Conservation (phyloP, 371 early-diverging fungal genomes). For the Funneliformis caledonium region DNA sequence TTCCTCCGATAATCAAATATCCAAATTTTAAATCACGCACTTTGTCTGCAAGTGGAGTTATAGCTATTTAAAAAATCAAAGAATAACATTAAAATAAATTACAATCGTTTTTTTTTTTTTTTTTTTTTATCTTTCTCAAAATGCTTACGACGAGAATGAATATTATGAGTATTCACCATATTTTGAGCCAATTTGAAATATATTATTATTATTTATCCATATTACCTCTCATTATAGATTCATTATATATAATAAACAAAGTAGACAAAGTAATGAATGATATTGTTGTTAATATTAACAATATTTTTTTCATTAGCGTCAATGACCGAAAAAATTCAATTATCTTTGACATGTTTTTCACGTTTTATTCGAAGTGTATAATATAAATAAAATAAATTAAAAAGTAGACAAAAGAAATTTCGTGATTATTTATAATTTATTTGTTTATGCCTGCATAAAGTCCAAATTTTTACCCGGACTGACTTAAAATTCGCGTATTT, state of each 20-base stretch:
- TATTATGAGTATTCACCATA: too few species aligned
- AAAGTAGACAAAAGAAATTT: too few species aligned
- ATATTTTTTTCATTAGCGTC: not conserved
- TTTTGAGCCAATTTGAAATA: too few species aligned
- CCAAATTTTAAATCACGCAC: slow-evolving; percentile 4
- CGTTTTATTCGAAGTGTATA: too few species aligned
- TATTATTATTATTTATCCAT: not conserved
- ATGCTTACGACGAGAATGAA: not conserved
- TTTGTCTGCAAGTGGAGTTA: slow-evolving; percentile 1
- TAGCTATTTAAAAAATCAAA: not conserved
- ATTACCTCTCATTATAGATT: slow-evolving; percentile 25
- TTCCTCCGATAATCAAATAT: slow-evolving; percentile 25
- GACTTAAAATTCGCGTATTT: too few species aligned
- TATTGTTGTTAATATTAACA: not conserved
- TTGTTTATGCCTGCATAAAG: too few species aligned
- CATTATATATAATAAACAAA: slow-evolving; percentile 10
- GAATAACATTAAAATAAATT: too few species aligned
- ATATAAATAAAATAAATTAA: too few species aligned
- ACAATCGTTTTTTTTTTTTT: not conserved
- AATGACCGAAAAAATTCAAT: slow-evolving; percentile 1
- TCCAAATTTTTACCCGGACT: too few species aligned
- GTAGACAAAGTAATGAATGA: not conserved
- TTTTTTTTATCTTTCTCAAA: not conserved
- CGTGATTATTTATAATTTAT: too few species aligned
- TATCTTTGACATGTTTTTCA: not conserved